These are phyloP conservation scores for Dothistroma septosporum DNA, from an alignment of 2,329 filamentous ascomycete genomes.

Conservation along the genomic window DNA sequence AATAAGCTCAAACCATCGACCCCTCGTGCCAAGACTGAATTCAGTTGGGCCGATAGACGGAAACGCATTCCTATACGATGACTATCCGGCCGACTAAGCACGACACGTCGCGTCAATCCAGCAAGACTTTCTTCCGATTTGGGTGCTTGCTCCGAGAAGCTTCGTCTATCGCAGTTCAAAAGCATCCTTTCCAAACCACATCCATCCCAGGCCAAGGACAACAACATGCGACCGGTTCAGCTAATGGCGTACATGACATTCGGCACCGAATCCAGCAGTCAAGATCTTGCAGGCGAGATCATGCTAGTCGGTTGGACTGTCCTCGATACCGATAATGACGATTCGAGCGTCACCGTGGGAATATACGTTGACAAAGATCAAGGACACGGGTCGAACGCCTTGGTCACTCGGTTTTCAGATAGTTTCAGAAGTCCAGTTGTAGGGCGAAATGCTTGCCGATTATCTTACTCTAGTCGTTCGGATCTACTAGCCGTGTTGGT, in stretches of 20 bases:
- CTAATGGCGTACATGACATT: neutral
- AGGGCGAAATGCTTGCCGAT: too few relatives aligned
- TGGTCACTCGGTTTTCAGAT: too few relatives aligned
- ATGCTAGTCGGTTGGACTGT: neutral
- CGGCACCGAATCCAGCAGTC: neutral
- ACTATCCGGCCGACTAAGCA: neutral
- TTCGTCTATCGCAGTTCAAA: neutral
- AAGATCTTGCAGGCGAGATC: neutral
- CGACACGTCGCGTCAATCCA: neutral
- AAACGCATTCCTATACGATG: neutral
- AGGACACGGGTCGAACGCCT: too few relatives aligned
- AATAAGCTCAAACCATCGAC: conserved; percentile 3
- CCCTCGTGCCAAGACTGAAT: neutral
- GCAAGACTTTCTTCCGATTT: neutral
- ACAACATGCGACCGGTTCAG: neutral
- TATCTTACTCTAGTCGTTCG: too few relatives aligned
- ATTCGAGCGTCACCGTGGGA: too few relatives aligned
- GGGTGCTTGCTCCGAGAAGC: conserved; percentile 3
- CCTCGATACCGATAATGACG: too few relatives aligned
- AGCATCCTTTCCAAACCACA: neutral
- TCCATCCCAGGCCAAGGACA: neutral
- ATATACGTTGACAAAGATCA: too few relatives aligned
- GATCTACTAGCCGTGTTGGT: too few relatives aligned
- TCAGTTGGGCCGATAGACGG: neutral
- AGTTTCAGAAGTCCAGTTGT: too few relatives aligned